phyloP scores from a whole-genome alignment of 257 asterid species.

The Nicotiana otophora region DNA sequence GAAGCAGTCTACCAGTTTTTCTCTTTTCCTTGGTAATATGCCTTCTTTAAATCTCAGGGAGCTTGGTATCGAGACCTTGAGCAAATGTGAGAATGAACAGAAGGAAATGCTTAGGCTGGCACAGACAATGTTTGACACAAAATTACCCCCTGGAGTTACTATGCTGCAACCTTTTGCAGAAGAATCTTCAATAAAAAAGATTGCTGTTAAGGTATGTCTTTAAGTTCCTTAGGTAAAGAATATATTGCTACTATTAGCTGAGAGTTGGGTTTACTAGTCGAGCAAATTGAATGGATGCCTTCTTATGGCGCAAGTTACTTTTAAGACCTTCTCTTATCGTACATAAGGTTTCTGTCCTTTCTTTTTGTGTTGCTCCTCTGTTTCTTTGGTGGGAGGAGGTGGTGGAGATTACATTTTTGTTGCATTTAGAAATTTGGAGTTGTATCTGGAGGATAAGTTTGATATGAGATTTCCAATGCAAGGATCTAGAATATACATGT shows the following conservation, averaged over 20 bases:
- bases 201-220: constrained; percentile 69
- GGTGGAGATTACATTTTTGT: neutral
- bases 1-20: neutral
- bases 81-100: constrained; percentile 64
- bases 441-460: neutral
- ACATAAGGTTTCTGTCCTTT: neutral
- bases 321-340: neutral
- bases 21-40: neutral
- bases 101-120: constrained; percentile 76
- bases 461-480: neutral
- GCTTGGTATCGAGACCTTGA: constrained; percentile 76
- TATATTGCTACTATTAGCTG: neutral
- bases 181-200: constrained; percentile 78
- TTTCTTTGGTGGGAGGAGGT: neutral
- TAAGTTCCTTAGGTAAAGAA: neutral
- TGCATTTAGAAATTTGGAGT: neutral
- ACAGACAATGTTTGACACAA: constrained; percentile 87
- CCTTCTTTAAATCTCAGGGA: constrained; percentile 43
- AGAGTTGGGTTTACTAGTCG: neutral
- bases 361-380: neutral
- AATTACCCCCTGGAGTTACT: constrained; percentile 86
- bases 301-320: neutral
- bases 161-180: constrained; percentile 94
- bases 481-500: neutral
- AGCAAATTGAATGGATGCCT: neutral